Base-by-base conservation (phyloP, 805 yeast genomes). In the Blastobotrys americana region DNA sequence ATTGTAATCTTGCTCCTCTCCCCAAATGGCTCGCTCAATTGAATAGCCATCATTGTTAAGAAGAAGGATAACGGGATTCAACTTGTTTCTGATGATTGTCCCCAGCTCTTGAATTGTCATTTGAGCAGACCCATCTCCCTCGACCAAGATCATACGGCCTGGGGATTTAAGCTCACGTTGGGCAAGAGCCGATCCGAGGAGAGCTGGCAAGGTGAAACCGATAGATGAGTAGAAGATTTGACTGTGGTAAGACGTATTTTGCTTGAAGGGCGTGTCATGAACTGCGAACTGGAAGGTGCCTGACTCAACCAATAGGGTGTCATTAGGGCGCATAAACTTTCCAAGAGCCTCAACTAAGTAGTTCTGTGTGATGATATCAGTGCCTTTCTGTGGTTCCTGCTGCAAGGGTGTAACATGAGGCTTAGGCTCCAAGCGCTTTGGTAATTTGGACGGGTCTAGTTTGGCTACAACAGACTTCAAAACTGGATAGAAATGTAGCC, bases 111-210 rank as follows among this genome's bases (percentile, higher is more conserved):
- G 96, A 44, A 83, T 71, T 3, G 96, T 87, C 95, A 89, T 84
- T 68, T 86, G 95, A 2, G 96, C 90, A 2, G 95, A 81, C 1
- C 97, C 97, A 61, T 89, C 97, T 45, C 97, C 96, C 68, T 84
- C 88, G 15, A 86, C 66, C 19, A 88, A 68, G 17, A 86, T 69
- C 38, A 88, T 70, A 55, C 95, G 74, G 25, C 80, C 73, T 4
- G 69, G 66, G 15, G 13, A 6, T 9, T 27, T 34, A 9, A 27
- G 6, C 40, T 57, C 63, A 41, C 72, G 70, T 65, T 75, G 68
- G 0, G 90, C 96, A 44, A 84, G 66, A 16, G 85, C 79, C 20
- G 81, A 83, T 41, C 97, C 97, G 46, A 89, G 73, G 3, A 93
- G 74, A 8, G 89, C 84, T 2, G 96, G 96, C 21, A 89, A 68